Base-by-base conservation (phyloP, 345 rosid species). In the Hevea brasiliensis region DNA sequence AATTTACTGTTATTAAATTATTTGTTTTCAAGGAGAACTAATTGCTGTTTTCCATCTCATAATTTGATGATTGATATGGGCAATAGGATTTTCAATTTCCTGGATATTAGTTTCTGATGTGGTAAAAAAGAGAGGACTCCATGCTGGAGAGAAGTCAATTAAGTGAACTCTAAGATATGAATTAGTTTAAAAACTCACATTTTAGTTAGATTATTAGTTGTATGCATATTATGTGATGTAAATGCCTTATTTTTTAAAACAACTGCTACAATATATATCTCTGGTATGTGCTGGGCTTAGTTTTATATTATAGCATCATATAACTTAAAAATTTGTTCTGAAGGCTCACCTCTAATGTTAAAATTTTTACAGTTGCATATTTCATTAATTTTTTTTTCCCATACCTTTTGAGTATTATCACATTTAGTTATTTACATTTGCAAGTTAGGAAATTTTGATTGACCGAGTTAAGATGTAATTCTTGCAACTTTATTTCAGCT, bases 71-170 rank as follows among this genome's bases (percentile, higher is more conserved):
- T 60, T 61, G n/a, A 24, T 29, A 26, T 14, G 20, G 12, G 32
- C 54, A 23, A 9, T 40, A 21, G 42, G 14, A 29, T 24, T 45
- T 50, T 62, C 48, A 20, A 62, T 62, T 15, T 40, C 21, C 50
- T 29, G 20, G 11, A 59, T 58, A 57, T 63, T 20, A 72, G 61
- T 55, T 44, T 58, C 55, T 77, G 29, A 35, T 63, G 68, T 11
- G 24, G 26, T 62, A 37, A 40, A 62, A 62, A n/a, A 9, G 67
- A 62, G 66, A 62, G 47, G 27, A 40, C 26, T 24, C 54, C 7
- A 17, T 50, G 55, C 55, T 5, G n/a, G n/a, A 50, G 55, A 15
- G 55, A 15, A 50, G 21, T 50, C 17, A 5, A 20, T 50, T 50
- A 17, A 50, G 21, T 50, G n/a, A 50, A 50, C 17, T 47, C 18